phyloP scores from a whole-genome alignment of 192 early-diverging fungal species.

The Phycomyces blakesleeanus region DNA sequence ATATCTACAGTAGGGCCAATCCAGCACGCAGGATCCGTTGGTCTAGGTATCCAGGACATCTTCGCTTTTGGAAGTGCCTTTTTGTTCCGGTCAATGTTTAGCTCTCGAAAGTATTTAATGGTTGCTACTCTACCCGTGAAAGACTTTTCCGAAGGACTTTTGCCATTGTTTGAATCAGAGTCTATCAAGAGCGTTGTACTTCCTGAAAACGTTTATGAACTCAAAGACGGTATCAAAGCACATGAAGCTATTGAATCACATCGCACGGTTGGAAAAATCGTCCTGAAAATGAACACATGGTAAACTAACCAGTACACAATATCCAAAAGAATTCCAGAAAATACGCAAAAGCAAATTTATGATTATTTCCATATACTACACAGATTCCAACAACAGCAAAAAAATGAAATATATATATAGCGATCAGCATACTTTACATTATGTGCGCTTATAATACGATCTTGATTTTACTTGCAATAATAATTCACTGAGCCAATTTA shows the following conservation, averaged over 20 bases:
- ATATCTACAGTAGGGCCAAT: slow-evolving; percentile 12
- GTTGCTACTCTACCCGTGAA: background rate
- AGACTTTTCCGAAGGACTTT: background rate
- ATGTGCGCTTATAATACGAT: no score
- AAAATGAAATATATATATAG: no score
- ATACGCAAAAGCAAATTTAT: no score
- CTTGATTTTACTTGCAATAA: no score
- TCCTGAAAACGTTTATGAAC: slow-evolving; percentile 13
- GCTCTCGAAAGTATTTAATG: background rate
- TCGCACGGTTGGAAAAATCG: slow-evolving; percentile 30
- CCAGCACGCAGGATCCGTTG: background rate
- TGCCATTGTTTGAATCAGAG: background rate
- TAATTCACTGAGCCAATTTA: no score
- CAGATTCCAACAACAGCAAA: no score
- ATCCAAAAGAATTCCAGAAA: no score
- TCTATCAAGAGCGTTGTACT: background rate
- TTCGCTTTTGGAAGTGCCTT: background rate
- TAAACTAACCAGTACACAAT: background rate
- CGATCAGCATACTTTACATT: no score
- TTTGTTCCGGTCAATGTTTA: background rate
- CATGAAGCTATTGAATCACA: slow-evolving; percentile 24
- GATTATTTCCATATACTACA: no score
- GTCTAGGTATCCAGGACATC: background rate
- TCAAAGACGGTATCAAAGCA: slow-evolving; percentile 26
- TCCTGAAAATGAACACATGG: slow-evolving; percentile 10